Conservation (phyloP, 805 yeast genomes). For the Lachancea mirantina region DNA sequence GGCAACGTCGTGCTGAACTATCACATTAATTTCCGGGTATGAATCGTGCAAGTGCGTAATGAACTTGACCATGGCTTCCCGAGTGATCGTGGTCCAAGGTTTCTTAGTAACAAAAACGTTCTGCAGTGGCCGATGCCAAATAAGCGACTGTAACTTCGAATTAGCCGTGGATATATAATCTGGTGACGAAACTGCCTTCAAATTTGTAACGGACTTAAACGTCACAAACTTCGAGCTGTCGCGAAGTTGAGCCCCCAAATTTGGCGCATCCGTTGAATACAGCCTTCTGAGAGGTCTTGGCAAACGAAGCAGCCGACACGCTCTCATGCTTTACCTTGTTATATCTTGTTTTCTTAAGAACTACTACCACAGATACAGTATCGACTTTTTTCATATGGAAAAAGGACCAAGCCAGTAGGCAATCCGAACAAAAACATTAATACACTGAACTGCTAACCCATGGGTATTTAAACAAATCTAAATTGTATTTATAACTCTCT, state of each 20-base stretch:
- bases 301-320: not conserved
- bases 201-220: slow-evolving; percentile 26
- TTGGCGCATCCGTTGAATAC: slow-evolving; percentile 12
- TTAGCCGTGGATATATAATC: slow-evolving; percentile 48
- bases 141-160: slow-evolving; percentile 53
- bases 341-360: too few species aligned
- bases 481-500: too few species aligned
- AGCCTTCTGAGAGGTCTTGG: slow-evolving; percentile 1
- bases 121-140: slow-evolving; percentile 67
- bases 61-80: slow-evolving; percentile 58
- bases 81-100: slow-evolving; percentile 64
- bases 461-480: too few species aligned
- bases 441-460: too few species aligned
- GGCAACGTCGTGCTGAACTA: slow-evolving; percentile 69
- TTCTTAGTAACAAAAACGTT: slow-evolving; percentile 80
- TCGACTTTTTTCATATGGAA: too few species aligned
- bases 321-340: too few species aligned
- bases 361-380: too few species aligned
- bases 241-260: slow-evolving; percentile 13
- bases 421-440: too few species aligned
- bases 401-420: too few species aligned
- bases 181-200: slow-evolving; percentile 36
- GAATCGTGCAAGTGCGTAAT: slow-evolving; percentile 50
- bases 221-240: slow-evolving; percentile 22
- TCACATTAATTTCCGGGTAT: slow-evolving; percentile 68